A percentile compares a stretch with the other conserved stretches of the same genome.
Conservation (phyloP, 78 protist species). For the Reticulomyxa filosa region DNA sequence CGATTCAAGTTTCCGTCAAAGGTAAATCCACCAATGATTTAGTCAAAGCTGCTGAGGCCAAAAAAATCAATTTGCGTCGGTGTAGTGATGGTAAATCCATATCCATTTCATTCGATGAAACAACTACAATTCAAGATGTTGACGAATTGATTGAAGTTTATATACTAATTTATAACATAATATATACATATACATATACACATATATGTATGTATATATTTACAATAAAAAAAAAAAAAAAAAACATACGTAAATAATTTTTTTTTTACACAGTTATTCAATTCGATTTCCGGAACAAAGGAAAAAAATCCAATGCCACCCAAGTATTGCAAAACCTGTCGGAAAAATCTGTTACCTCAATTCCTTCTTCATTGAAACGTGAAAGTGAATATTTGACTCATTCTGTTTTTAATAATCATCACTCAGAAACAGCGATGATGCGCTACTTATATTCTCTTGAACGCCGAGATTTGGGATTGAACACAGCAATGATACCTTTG, state of each 20-base stretch:
- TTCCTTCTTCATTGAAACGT: no score
- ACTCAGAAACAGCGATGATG: constrained; percentile 64
- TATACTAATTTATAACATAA: background rate
- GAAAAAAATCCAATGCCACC: no score
- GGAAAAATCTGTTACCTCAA: no score
- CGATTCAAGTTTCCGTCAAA: background rate
- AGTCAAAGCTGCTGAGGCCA: constrained; percentile 5
- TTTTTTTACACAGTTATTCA: background rate
- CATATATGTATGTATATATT: background rate
- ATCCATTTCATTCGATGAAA: constrained; percentile 59
- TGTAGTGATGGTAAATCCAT: constrained; percentile 23
- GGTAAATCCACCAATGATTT: constrained; percentile 6
- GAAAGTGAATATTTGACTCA: background rate
- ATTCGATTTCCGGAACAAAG: no score
- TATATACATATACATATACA: background rate
- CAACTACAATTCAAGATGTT: constrained; percentile 6
- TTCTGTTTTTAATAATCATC: constrained; percentile 58
- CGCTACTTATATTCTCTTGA: constrained; percentile 63
- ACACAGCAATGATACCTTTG: constrained; percentile 72
- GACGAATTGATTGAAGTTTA: constrained; percentile 7
- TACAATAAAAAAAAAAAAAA: background rate
- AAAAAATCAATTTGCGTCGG: constrained; percentile 44
- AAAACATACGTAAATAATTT: background rate
- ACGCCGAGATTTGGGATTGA: constrained; percentile 52
- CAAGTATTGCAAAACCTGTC: no score